A percentile compares a stretch with the other conserved stretches of the same genome.
phyloP scores from a whole-genome alignment of 2,329 filamentous ascomycete species.

The Penicillium sp. region DNA sequence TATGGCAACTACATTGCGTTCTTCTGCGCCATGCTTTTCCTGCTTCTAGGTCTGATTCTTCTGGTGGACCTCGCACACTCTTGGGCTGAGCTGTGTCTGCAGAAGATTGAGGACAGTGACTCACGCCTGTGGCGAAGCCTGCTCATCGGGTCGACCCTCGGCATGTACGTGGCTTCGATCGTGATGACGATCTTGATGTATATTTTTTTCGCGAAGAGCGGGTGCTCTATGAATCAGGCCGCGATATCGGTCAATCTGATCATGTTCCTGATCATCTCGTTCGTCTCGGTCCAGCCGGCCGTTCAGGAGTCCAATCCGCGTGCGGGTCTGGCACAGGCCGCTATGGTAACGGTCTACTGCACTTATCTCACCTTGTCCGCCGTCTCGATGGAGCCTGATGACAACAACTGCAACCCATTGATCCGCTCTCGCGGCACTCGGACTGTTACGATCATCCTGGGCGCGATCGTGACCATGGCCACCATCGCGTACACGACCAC shows the following conservation, averaged over 20 bases:
- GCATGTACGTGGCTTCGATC: constrained; percentile 87
- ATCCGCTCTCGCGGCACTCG: constrained; percentile 78
- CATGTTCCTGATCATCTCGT: constrained; percentile 72
- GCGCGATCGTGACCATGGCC: constrained; percentile 91
- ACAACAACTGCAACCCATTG: constrained; percentile 90
- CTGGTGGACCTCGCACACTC: constrained; percentile 92
- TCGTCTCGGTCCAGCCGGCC: constrained; percentile 80
- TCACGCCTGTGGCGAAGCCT: constrained; percentile 78
- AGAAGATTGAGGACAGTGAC: constrained; percentile 85
- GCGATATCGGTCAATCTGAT: constrained; percentile 92
- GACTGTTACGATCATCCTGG: constrained; percentile 84
- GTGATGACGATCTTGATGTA: constrained; percentile 97
- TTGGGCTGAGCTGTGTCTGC: constrained; percentile 94
- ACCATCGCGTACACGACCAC: constrained; percentile 98
- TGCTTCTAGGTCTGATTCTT: constrained; percentile 85
- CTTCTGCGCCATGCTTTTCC: constrained; percentile 82
- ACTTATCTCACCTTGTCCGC: constrained; percentile 98
- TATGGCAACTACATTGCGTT: constrained; percentile 95
- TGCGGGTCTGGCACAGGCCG: constrained; percentile 91
- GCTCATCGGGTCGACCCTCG: constrained; percentile 83
- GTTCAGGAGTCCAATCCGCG: constrained; percentile 90
- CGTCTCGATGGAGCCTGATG: constrained; percentile 96
- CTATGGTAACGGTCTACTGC: constrained; percentile 97
- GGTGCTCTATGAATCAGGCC: constrained; percentile 93
- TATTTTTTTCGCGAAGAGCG: constrained; percentile 78